Percentiles rank a stretch among this genome's conserved stretches.
Conservation (phyloP, 2,329 filamentous ascomycete genomes). For the Aulographum hederae region DNA sequence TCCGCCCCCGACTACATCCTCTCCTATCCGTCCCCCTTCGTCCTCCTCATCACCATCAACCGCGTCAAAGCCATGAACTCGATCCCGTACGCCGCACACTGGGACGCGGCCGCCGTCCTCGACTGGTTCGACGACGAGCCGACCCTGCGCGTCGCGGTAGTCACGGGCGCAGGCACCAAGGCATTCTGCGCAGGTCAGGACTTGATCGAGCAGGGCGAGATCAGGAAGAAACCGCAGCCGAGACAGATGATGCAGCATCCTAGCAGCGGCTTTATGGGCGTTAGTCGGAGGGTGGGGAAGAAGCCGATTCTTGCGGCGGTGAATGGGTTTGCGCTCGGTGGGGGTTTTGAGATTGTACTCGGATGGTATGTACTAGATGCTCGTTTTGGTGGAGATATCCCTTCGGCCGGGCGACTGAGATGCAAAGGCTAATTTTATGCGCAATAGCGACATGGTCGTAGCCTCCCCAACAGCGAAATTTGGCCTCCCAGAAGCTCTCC, state of each 20-base stretch:
- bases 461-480: constrained; percentile 33
- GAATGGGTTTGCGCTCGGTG: constrained; percentile 38
- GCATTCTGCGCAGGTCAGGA: constrained; percentile 39
- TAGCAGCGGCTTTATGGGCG: constrained; percentile 32
- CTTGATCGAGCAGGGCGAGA: constrained; percentile 26
- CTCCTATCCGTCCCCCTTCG: constrained; percentile 25
- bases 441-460: constrained; percentile 30
- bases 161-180: constrained; percentile 33
- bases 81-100: constrained; percentile 24
- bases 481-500: constrained; percentile 33
- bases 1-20: constrained; percentile 19
- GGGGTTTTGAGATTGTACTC: constrained; percentile 37
- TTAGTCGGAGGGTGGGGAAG: constrained; percentile 37
- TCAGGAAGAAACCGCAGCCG: constrained; percentile 10
- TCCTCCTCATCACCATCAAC: constrained; percentile 35
- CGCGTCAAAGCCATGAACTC: constrained; percentile 31
- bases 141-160: constrained; percentile 14
- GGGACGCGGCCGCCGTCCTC: constrained; percentile 30
- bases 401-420: no score
- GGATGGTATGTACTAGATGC: constrained; percentile 31
- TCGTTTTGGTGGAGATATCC: not conserved
- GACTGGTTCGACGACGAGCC: constrained; percentile 22
- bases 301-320: constrained; percentile 43
- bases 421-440: not conserved
- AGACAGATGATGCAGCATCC: constrained; percentile 18